A percentile compares a stretch with the other conserved stretches of the same genome.
Evolutionary conservation across 2,329 filamentous ascomycete species (phyloP).

Genomic region (Apiospora malaysiana): DNA sequence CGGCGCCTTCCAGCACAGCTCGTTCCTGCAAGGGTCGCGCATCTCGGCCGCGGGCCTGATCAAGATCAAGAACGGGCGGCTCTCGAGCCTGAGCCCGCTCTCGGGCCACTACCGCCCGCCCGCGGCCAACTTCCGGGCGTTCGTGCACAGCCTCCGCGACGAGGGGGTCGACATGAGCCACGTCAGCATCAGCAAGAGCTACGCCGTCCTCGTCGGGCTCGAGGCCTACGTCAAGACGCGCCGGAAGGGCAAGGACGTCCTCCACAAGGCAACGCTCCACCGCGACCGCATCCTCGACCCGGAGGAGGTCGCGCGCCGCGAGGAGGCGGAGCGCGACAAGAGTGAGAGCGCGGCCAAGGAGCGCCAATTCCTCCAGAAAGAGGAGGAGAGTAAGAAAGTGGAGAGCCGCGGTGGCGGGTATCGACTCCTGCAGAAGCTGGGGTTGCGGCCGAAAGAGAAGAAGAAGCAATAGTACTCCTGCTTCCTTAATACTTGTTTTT

Average conservation of each 20-base stretch:
- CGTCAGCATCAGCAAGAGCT: slow-evolving; percentile 80
- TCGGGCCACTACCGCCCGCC: slow-evolving; percentile 88
- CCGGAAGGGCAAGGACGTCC: not conserved
- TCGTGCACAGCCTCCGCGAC: slow-evolving; percentile 74
- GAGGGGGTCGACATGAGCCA: slow-evolving; percentile 79
- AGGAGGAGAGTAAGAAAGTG: not conserved
- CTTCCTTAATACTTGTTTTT: not conserved
- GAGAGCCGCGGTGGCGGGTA: not conserved
- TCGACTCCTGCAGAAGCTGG: slow-evolving; percentile 8
- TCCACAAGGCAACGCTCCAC: not conserved
- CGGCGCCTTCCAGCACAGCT: slow-evolving; percentile 89
- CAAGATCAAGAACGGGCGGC: slow-evolving; percentile 79
- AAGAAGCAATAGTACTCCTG: not conserved
- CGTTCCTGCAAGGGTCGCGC: slow-evolving; percentile 82
- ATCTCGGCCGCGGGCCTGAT: slow-evolving; percentile 85
- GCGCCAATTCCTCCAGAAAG: not conserved
- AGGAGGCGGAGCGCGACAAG: slow-evolving; percentile 11
- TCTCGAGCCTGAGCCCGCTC: slow-evolving; percentile 73
- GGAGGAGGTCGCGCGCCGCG: slow-evolving; percentile 17
- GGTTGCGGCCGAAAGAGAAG: not conserved
- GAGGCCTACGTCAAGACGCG: slow-evolving; percentile 76
- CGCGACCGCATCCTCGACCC: slow-evolving; percentile 6
- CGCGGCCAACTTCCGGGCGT: slow-evolving; percentile 80
- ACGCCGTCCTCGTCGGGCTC: slow-evolving; percentile 80
- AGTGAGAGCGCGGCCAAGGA: slow-evolving; percentile 20